Evolutionary conservation across 2,329 filamentous ascomycete species (phyloP), one percentile per base, ranked within the genome.

Genomic region (Orbilia oligospora): DNA sequence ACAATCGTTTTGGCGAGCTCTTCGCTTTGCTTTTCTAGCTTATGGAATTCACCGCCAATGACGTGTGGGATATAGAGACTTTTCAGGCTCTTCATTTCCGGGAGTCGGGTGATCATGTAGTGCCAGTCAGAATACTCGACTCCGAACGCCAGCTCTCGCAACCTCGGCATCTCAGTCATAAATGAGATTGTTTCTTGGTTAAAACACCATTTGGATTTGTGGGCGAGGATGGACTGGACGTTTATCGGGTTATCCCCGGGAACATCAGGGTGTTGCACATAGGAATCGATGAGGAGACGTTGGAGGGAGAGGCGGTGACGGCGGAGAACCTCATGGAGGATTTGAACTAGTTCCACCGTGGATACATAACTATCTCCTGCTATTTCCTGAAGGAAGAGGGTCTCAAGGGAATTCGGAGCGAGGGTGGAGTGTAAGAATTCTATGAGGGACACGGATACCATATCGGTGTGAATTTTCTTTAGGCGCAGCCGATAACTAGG

Each of bases 81-180:
- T 20, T 90, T 89, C 41, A 96, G 87, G 71, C 92, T 89, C 0
- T 90, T 88, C 65, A 94, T 87, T 66, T 89, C 88, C 0, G 92
- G 92, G 10, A 96, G 87, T 49, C 91, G 87, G 83, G 93, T 92
- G 8, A 96, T 87, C 85, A 96, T 93, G 80, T 89, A 90, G 84
- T 96, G 93, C 92, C 93, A 96, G 82, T 94, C 91, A 81, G 88
- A 90, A 83, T 92, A 93, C 79, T 93, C 89, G 70, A 96, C 87
- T 0, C 90, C 88, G 81, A 93, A 88, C 9, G 91, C 91, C 27
- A 96, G 85, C 84, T 96, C 92, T 71, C 88, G 88, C 51, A 96
- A 85, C 80, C 87, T 89, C 20, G 86, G 87, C 92, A 96, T 93
- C 4, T 92, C 92, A 82, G 91, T 93, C 67, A 96, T 87, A 83